phyloP scores from a whole-genome alignment of 2,329 filamentous ascomycete species.

The Fusarium napiforme region DNA sequence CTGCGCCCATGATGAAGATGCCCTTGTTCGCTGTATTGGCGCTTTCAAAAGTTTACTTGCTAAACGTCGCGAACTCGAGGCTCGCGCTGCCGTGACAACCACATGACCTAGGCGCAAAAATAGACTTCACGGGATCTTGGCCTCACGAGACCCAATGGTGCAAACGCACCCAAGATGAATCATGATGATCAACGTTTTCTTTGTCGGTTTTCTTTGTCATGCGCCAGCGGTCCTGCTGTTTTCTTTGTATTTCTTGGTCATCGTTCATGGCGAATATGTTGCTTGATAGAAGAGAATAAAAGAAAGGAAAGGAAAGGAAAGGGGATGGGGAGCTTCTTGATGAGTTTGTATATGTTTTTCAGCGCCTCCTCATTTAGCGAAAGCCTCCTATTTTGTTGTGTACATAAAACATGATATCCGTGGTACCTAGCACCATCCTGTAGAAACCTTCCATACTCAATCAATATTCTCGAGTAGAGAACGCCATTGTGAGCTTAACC shows the following conservation, averaged over 20 bases:
- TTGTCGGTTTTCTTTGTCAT: conserved; percentile 26
- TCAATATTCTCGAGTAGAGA: background rate
- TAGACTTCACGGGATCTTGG: background rate
- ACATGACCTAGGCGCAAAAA: conserved; percentile 16
- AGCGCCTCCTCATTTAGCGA: conserved; percentile 28
- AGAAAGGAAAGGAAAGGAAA: background rate
- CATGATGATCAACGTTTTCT: conserved; percentile 40
- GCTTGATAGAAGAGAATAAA: conserved; percentile 15
- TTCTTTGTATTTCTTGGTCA: conserved; percentile 11
- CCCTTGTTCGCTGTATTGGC: conserved; percentile 84
- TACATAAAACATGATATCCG: conserved; percentile 37
- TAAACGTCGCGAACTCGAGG: conserved; percentile 72
- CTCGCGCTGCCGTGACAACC: conserved; percentile 52
- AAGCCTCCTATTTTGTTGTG: conserved; percentile 36
- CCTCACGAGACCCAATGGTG: conserved; percentile 9
- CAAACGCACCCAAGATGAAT: conserved; percentile 33
- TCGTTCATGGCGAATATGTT: conserved; percentile 16
- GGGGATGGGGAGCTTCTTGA: conserved; percentile 12
- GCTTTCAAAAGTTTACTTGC: conserved; percentile 88
- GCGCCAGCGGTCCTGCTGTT: conserved; percentile 18
- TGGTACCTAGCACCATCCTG: conserved; percentile 12
- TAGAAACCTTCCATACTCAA: conserved; percentile 3
- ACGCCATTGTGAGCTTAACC: background rate
- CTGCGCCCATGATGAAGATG: conserved; percentile 82
- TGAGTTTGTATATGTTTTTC: conserved; percentile 20